phyloP scores from a whole-genome alignment of 2,329 filamentous ascomycete species.

The Penicillium sp. region DNA sequence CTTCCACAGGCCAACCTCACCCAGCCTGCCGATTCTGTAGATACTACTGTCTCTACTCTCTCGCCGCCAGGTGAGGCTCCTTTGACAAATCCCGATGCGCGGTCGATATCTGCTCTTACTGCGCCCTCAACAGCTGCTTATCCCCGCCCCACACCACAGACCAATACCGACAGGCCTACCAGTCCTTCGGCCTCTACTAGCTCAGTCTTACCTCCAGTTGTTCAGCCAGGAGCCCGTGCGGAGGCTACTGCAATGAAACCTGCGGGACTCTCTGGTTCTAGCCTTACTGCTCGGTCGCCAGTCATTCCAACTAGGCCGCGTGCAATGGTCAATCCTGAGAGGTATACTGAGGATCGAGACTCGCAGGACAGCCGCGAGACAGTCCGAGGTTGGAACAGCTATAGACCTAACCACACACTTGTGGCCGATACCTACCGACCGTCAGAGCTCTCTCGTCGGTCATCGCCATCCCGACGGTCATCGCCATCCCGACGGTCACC shows the following conservation, averaged over 20 bases:
- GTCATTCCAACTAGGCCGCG: background rate
- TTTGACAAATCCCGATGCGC: background rate
- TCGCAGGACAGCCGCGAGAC: background rate
- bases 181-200: background rate
- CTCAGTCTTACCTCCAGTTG: background rate
- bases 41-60: background rate
- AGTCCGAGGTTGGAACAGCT: background rate
- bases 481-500: background rate
- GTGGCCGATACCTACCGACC: background rate
- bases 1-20: background rate
- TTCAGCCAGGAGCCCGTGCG: background rate
- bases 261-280: background rate
- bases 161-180: background rate
- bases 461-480: background rate
- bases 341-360: background rate
- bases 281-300: too few species aligned
- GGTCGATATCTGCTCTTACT: background rate
- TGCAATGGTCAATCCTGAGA: background rate
- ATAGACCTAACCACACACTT: background rate
- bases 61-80: background rate
- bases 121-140: background rate
- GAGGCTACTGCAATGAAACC: background rate
- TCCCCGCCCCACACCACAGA: background rate
- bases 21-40: background rate
- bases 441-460: background rate